Evolutionary conservation across 140 eudicot genomes (phyloP), one percentile per base, ranked within the genome.

Genomic region (Senecio squalidus): DNA sequence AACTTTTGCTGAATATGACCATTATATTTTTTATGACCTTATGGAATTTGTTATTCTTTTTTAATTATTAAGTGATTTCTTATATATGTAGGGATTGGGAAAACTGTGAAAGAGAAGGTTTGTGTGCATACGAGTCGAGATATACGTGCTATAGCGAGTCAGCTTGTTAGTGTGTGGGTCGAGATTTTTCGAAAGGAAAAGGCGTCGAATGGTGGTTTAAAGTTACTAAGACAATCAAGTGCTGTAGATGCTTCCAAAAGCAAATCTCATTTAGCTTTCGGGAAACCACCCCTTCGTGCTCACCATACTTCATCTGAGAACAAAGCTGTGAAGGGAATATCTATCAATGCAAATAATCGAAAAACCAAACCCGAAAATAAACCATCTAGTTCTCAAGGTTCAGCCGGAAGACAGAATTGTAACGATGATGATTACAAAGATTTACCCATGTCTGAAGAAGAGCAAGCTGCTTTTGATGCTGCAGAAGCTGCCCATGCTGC

Each of bases 91-190:
- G 99, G 99, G 60, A 80, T 93, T 47, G 99, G 99, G 26, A 93
- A 80, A 74, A 93, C 95, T 41, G 94, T 93, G 18, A 93, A 88
- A 80, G 95, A 93, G 68, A 93, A 88, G 67, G 99, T 93, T 5
- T 93, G 96, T 74, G 95, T 93, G 33, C 99, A 93, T 55, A 93
- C 96, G 22, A 88, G 99, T 66, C 95, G 99, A 68, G 99, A 93
- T 62, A 93, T 93, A 65, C 99, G 99, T 23, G 93, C 97, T 46
- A 80, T 93, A 57, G 99, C 99, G 14, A 88, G 96, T 67, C 99
- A 93, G 69, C 88, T 93, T 69, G 99, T 93, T 45, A 80, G 70
- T 44, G 88, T 93, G 31, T 88, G 99, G 99, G 74, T 93, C 31
- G 96, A 93, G 72, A 75, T 93, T 14, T 88, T 84, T 60, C 91